Evolutionary conservation across 1,139 yeast species (phyloP).

Genomic region (Eremothecium sinecaudum): DNA sequence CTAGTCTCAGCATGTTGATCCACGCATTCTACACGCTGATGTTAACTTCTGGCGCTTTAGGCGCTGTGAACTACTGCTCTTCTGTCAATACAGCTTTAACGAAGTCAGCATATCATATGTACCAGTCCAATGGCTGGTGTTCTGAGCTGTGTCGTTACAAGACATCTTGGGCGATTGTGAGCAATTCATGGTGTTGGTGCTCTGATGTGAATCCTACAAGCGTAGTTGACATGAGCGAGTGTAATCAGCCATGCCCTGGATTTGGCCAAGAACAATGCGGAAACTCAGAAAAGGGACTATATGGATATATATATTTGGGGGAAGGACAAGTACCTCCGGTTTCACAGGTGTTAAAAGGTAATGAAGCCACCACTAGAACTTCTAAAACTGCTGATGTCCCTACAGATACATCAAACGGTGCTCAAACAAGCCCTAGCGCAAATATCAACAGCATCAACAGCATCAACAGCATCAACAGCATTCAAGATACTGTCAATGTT

Average conservation of each 20-base stretch:
- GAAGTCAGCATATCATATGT: slow-evolving; percentile 7
- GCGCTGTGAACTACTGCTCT: slow-evolving; percentile 13
- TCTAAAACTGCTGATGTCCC: slow-evolving; percentile 3
- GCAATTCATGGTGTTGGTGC: slow-evolving; percentile 21
- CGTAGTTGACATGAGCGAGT: slow-evolving; percentile 11
- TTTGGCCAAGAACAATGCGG: slow-evolving; percentile 19
- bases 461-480: too few species aligned
- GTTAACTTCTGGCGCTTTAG: slow-evolving; percentile 2
- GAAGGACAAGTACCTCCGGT: slow-evolving; percentile 7
- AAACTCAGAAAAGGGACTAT: slow-evolving; percentile 11
- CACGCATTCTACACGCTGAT: too few species aligned
- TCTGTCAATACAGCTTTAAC: slow-evolving; percentile 12
- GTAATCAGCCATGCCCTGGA: slow-evolving; percentile 20
- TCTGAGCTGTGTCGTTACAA: slow-evolving; percentile 11
- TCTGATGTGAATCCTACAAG: slow-evolving; percentile 13
- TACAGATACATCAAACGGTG: too few species aligned
- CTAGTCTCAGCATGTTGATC: too few species aligned
- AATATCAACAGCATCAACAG: too few species aligned
- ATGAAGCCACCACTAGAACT: neutral
- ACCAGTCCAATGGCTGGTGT: slow-evolving; percentile 20
- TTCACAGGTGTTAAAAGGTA: neutral
- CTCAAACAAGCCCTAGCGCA: too few species aligned
- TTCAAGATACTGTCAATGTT: too few species aligned
- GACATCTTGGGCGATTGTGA: slow-evolving; percentile 19
- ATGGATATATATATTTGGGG: slow-evolving; percentile 18